A percentile compares a stretch with the other conserved stretches of the same genome.
Conservation (phyloP, 345 rosid genomes). For the Hibiscus tridactylites region DNA sequence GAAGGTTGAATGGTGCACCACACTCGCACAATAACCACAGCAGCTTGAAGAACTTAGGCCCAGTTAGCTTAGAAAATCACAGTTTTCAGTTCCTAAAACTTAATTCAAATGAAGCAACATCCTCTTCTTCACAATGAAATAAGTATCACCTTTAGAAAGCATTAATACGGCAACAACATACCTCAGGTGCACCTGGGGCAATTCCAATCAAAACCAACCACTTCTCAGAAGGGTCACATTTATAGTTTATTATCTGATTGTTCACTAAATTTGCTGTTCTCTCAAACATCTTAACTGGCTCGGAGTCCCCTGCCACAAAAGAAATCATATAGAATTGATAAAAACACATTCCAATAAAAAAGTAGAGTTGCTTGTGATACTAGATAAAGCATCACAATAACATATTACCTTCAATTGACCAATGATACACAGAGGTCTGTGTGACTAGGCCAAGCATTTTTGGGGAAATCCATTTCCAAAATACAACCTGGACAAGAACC, state of each 20-base stretch:
- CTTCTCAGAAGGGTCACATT: constrained; percentile 87
- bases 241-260: constrained; percentile 95
- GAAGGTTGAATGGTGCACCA: neutral
- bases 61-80: neutral
- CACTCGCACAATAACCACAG: neutral
- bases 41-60: neutral
- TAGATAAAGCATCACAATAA: constrained; percentile 11
- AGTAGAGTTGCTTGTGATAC: constrained; percentile 1
- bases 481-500: constrained; percentile 53
- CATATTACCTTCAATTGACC: constrained; percentile 90
- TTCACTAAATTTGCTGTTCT: constrained; percentile 86
- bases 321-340: neutral
- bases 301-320: constrained; percentile 67
- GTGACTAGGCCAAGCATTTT: constrained; percentile 95
- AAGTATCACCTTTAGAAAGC: neutral
- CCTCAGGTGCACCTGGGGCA: constrained; percentile 98
- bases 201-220: constrained; percentile 98
- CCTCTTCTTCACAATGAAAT: neutral
- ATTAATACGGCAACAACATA: constrained; percentile 18
- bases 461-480: constrained; percentile 97
- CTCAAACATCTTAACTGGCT: constrained; percentile 92
- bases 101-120: neutral
- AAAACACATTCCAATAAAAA: neutral
- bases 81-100: neutral
- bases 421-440: constrained; percentile 81